These are phyloP conservation scores for Chaetomium sp. DNA, from an alignment of 2,329 filamentous ascomycete genomes.

Conservation along the genomic window DNA sequence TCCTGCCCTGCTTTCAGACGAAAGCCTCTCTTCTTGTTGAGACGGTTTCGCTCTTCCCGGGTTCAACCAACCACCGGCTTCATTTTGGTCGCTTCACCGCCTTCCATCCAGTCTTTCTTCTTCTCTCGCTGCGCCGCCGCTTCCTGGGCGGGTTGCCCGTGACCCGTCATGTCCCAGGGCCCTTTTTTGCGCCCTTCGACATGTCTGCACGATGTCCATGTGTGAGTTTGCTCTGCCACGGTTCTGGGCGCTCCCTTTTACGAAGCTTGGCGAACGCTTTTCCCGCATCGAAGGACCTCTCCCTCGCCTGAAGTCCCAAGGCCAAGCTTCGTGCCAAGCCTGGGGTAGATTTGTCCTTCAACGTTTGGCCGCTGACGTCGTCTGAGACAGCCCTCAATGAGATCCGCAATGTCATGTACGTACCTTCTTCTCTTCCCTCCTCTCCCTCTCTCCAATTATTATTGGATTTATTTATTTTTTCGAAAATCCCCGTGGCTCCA, in stretches of 20 bases:
- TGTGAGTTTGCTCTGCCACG: conserved; percentile 18
- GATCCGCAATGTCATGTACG: conserved; percentile 31
- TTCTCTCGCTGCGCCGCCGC: neutral
- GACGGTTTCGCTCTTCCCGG: no score
- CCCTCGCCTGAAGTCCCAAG: conserved; percentile 18
- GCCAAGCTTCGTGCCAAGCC: conserved; percentile 26
- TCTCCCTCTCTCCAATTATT: neutral
- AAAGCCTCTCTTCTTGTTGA: no score
- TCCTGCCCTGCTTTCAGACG: no score
- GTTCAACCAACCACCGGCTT: no score
- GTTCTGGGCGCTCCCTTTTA: neutral
- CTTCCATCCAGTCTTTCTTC: neutral
- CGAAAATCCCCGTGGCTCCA: neutral
- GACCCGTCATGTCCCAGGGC: conserved; percentile 10
- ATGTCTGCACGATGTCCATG: conserved; percentile 23
- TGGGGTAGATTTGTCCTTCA: conserved; percentile 15
- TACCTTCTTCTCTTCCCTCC: conserved; percentile 5
- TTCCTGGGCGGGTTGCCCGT: conserved; percentile 9
- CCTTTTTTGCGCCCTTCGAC: conserved; percentile 11
- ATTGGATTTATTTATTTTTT: neutral
- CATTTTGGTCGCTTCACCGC: neutral
- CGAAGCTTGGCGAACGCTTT: conserved; percentile 14
- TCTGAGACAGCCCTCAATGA: conserved; percentile 28
- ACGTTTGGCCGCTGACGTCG: conserved; percentile 23
- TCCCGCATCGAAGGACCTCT: conserved; percentile 14